Evolutionary conservation across 1,284 basidiomycete genomes (phyloP).

Genomic region (Pterulicium gracile): DNA sequence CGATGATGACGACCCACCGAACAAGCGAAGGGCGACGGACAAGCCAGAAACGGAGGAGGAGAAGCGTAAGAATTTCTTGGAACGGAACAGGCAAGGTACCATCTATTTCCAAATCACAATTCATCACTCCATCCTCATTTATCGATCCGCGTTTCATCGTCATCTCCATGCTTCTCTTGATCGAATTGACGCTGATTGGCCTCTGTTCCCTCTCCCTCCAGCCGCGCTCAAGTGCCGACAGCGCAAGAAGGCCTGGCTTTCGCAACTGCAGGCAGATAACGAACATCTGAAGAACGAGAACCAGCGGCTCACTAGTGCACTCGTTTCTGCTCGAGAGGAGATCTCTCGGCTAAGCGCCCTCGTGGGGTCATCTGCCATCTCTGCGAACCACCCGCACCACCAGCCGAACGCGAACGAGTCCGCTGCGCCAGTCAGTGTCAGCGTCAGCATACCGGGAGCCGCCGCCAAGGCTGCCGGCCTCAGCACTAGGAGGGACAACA

Average conservation of each 20-base stretch:
- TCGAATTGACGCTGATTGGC: too few relatives aligned
- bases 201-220: conserved; percentile 19
- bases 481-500: neutral
- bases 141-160: conserved; percentile 6
- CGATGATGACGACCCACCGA: conserved; percentile 26
- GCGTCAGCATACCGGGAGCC: neutral
- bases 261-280: conserved; percentile 87
- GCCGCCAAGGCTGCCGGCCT: neutral
- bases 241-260: conserved; percentile 96
- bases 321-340: conserved; percentile 72
- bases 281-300: conserved; percentile 89
- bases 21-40: conserved; percentile 23
- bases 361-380: conserved; percentile 30
- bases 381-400: neutral
- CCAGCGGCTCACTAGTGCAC: conserved; percentile 74
- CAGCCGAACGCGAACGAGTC: neutral
- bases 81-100: conserved; percentile 88
- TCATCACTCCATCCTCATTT: conserved; percentile 1
- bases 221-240: conserved; percentile 98
- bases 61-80: conserved; percentile 88
- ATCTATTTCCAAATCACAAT: conserved; percentile 6
- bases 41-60: conserved; percentile 94
- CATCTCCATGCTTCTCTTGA: too few relatives aligned
- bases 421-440: neutral
- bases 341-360: conserved; percentile 67